Percentiles rank a stretch among this genome's conserved stretches.
These are phyloP conservation scores for Alternaria dauci DNA, from an alignment of 2,329 filamentous ascomycete species.

Conservation along the genomic window DNA sequence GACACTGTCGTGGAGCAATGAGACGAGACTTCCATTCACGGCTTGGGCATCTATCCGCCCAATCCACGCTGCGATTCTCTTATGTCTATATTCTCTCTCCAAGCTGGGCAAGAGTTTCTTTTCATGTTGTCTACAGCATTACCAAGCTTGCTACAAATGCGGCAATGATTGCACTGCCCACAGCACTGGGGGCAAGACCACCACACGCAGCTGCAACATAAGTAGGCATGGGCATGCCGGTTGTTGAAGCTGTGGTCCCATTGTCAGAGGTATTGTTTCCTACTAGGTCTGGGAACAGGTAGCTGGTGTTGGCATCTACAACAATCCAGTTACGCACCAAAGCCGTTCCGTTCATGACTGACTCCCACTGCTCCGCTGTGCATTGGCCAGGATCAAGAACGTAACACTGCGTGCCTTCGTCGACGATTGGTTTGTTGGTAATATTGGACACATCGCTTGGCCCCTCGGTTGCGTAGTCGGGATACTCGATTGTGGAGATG, in stretches of 20 bases:
- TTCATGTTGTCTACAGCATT: constrained; percentile 11
- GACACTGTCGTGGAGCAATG: not conserved
- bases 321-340: constrained; percentile 47
- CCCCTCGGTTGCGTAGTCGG: constrained; percentile 47
- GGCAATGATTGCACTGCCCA: constrained; percentile 17
- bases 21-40: not conserved
- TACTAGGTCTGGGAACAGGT: constrained; percentile 39
- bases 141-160: constrained; percentile 19
- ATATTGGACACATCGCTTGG: constrained; percentile 54
- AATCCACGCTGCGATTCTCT: not conserved
- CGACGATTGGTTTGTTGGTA: constrained; percentile 55
- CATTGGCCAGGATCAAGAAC: constrained; percentile 42
- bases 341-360: constrained; percentile 43
- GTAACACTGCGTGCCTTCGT: constrained; percentile 50
- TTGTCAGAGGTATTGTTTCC: constrained; percentile 26
- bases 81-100: not conserved
- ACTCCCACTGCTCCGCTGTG: constrained; percentile 43
- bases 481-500: constrained; percentile 52
- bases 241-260: constrained; percentile 1
- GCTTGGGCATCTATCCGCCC: not conserved
- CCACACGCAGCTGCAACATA: constrained; percentile 21
- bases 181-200: constrained; percentile 5
- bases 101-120: not conserved
- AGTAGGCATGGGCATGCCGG: not conserved
- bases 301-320: constrained; percentile 44